Percentiles rank a stretch among this genome's conserved stretches.
phyloP scores from a whole-genome alignment of 2,329 filamentous ascomycete genomes.

The Aspergillus udagawae region DNA sequence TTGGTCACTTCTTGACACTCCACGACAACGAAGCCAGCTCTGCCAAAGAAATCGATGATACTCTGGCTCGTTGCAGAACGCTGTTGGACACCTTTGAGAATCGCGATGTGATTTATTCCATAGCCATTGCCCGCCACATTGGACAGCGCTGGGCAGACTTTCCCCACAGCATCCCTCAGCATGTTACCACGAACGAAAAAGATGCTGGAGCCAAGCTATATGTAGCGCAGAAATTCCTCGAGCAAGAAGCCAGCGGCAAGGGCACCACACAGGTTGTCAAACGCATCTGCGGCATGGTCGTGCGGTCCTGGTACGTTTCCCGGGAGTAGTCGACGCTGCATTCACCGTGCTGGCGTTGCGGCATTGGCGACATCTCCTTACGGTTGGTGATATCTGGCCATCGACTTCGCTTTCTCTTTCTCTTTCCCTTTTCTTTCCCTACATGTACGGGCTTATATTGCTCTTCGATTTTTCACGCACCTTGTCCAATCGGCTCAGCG shows the following conservation, averaged over 20 bases:
- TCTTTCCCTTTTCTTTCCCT: constrained; percentile 5
- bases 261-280: constrained; percentile 72
- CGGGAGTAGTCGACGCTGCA: constrained; percentile 25
- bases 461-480: constrained; percentile 11
- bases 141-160: constrained; percentile 61
- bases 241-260: constrained; percentile 61
- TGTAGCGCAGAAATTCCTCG: constrained; percentile 67
- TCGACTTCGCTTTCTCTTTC: not conserved
- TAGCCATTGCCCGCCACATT: constrained; percentile 73
- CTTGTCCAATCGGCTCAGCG: constrained; percentile 8
- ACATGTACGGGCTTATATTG: constrained; percentile 3
- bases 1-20: constrained; percentile 68
- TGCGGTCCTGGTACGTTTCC: constrained; percentile 52
- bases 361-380: constrained; percentile 10
- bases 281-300: constrained; percentile 64
- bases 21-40: constrained; percentile 55
- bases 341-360: constrained; percentile 11
- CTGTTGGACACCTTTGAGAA: constrained; percentile 79
- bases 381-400: not conserved
- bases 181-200: constrained; percentile 61
- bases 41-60: constrained; percentile 60
- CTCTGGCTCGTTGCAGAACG: constrained; percentile 61
- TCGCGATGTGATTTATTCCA: constrained; percentile 84
- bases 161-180: constrained; percentile 52
- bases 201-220: constrained; percentile 64